Evolutionary conservation across 1,284 basidiomycete species (phyloP).

Genomic region (Amylostereum areolatum): DNA sequence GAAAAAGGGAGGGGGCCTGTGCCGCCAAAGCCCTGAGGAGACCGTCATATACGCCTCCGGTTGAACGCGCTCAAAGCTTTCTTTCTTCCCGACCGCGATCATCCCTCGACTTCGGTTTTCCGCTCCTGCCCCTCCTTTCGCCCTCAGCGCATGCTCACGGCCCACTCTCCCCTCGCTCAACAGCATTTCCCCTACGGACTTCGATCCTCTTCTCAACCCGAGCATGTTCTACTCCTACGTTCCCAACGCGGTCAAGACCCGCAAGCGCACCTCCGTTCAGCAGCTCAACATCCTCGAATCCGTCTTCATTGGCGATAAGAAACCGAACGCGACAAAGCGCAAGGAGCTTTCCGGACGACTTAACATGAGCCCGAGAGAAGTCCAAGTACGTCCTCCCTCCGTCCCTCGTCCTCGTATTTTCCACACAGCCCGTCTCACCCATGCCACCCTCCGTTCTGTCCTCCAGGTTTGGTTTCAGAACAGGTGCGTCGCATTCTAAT

Average conservation of each 20-base stretch:
- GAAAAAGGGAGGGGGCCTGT: conserved; percentile 7
- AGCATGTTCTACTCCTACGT: conserved; percentile 78
- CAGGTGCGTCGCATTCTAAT: conserved; percentile 40
- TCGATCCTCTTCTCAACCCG: too few species aligned
- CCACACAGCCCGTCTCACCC: conserved; percentile 6
- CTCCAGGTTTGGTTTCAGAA: conserved; percentile 87
- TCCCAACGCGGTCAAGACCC: conserved; percentile 87
- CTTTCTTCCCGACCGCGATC: conserved; percentile 13
- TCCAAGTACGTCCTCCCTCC: conserved; percentile 63
- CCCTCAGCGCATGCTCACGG: conserved; percentile 37
- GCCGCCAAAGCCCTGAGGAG: too few species aligned
- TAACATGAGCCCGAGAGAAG: conserved; percentile 87
- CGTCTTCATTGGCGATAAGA: conserved; percentile 81
- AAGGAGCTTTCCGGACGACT: conserved; percentile 77
- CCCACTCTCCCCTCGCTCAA: conserved; percentile 43
- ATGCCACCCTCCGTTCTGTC: conserved; percentile 12
- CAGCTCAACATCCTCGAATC: conserved; percentile 85
- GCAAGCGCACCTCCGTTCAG: conserved; percentile 76
- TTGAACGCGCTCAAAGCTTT: too few species aligned
- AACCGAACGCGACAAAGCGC: conserved; percentile 79
- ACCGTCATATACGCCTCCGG: too few species aligned
- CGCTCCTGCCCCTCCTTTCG: conserved; percentile 14
- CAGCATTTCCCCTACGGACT: conserved; percentile 54
- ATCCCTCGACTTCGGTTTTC: conserved; percentile 12
- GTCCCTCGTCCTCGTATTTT: conserved; percentile 7